Percentiles rank a stretch among this genome's conserved stretches.
Evolutionary conservation across 2,329 filamentous ascomycete genomes (phyloP).

Genomic region (Xylariaceae sp.): DNA sequence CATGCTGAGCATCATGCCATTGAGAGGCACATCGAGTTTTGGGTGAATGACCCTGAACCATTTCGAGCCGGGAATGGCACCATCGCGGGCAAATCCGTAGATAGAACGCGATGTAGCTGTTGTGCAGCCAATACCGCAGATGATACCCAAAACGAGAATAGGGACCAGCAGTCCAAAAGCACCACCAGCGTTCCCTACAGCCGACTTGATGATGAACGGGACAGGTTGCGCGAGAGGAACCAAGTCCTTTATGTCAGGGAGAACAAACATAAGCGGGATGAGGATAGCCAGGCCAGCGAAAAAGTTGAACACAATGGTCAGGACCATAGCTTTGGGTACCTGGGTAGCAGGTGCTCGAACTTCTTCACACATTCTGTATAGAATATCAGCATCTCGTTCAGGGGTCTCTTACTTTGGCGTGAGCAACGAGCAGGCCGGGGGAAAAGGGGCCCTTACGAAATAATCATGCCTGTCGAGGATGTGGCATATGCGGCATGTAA

Average conservation of each 20-base stretch:
- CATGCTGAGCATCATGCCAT: constrained; percentile 69
- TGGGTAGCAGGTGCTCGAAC: constrained; percentile 60
- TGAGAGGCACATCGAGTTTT: constrained; percentile 59
- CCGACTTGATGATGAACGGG: constrained; percentile 57
- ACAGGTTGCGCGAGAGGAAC: constrained; percentile 55
- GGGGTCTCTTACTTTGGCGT: not conserved
- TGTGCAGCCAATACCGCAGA: constrained; percentile 65
- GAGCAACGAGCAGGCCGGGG: constrained; percentile 12
- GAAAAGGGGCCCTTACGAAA: constrained; percentile 52
- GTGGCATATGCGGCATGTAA: constrained; percentile 69
- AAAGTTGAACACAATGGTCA: constrained; percentile 61
- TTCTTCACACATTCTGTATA: constrained; percentile 64
- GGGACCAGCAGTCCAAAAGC: constrained; percentile 59
- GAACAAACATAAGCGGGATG: constrained; percentile 62
- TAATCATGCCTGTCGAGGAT: constrained; percentile 73
- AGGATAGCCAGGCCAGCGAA: constrained; percentile 62
- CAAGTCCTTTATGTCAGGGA: constrained; percentile 56
- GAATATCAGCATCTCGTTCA: constrained; percentile 11
- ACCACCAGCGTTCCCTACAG: constrained; percentile 55
- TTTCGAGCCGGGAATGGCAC: constrained; percentile 58
- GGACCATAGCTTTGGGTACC: constrained; percentile 68
- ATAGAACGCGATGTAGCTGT: constrained; percentile 62
- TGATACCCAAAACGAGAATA: constrained; percentile 58
- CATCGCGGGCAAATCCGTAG: constrained; percentile 66
- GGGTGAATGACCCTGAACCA: constrained; percentile 57